A percentile compares a stretch with the other conserved stretches of the same genome.
Evolutionary conservation across 1,284 basidiomycete genomes (phyloP).

Genomic region (Athelia psychrophila): DNA sequence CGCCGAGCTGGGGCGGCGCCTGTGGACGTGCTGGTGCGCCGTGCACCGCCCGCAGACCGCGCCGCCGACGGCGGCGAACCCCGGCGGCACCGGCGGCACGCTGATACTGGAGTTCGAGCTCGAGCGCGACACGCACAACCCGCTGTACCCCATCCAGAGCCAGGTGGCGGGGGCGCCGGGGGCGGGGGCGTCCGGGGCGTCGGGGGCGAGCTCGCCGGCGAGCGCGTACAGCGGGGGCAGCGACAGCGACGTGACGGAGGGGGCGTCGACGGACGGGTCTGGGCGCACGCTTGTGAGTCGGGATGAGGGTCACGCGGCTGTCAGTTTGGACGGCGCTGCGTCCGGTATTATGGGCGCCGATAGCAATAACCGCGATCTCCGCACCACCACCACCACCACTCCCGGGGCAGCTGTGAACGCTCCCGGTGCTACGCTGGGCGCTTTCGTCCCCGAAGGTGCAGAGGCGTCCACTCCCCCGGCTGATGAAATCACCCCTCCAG

Average conservation of each 20-base stretch:
- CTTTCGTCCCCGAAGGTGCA: too few species aligned
- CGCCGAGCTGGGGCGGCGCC: slow-evolving; percentile 32
- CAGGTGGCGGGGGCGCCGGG: not conserved
- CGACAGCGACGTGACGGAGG: slow-evolving; percentile 1
- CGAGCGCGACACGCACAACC: slow-evolving; percentile 72
- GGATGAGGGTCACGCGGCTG: not conserved
- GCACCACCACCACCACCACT: too few species aligned
- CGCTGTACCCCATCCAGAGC: slow-evolving; percentile 52
- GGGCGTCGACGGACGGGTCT: slow-evolving; percentile 23
- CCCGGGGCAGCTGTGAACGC: too few species aligned
- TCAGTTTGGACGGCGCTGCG: slow-evolving; percentile 5
- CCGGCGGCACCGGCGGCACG: slow-evolving; percentile 22
- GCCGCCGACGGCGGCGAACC: not conserved
- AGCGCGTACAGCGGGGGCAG: slow-evolving; percentile 10
- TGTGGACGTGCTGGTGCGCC: slow-evolving; percentile 88
- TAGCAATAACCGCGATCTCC: too few species aligned
- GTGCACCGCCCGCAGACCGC: slow-evolving; percentile 57
- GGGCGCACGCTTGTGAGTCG: slow-evolving; percentile 24
- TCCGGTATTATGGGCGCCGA: slow-evolving; percentile 1
- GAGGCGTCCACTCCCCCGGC: too few species aligned
- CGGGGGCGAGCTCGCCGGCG: slow-evolving; percentile 5
- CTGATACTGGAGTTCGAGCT: slow-evolving; percentile 86
- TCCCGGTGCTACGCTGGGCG: too few species aligned
- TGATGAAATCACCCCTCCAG: too few species aligned
- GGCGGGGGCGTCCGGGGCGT: not conserved